Evolutionary conservation across 495 filamentous ascomycete species (phyloP).

Genomic region (Coniosporium apollinis): DNA sequence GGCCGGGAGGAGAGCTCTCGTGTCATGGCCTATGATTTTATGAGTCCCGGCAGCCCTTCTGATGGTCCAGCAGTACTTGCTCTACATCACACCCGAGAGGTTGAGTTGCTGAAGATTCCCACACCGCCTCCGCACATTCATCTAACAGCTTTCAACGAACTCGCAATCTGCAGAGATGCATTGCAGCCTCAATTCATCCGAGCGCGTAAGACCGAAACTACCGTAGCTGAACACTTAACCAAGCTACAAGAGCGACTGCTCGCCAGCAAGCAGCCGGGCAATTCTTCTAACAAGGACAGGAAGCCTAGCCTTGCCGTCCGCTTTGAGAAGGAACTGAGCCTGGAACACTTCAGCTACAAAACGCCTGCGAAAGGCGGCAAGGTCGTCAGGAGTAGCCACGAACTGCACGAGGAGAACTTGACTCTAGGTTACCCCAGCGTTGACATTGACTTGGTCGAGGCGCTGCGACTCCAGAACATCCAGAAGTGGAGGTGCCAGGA

Average conservation of each 20-base stretch:
- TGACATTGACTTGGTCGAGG: no score
- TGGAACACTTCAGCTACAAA: no score
- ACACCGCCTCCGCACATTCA: conserved; percentile 8
- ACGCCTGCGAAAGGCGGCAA: no score
- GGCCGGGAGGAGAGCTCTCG: conserved; percentile 38
- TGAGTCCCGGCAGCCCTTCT: conserved; percentile 41
- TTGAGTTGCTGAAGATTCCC: conserved; percentile 43
- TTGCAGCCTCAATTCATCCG: background rate
- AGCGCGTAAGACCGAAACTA: background rate
- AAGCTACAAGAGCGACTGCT: no score
- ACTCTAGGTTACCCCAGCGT: no score
- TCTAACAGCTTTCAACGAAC: conserved; percentile 14
- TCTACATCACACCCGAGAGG: conserved; percentile 46
- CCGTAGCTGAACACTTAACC: no score
- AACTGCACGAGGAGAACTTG: no score
- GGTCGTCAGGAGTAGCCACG: no score
- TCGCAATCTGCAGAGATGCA: conserved; percentile 1
- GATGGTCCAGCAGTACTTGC: conserved; percentile 50
- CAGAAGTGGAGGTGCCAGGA: conserved; percentile 47
- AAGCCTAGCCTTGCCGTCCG: no score
- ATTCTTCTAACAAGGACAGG: no score
- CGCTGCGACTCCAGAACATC: background rate
- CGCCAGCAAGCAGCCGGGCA: no score
- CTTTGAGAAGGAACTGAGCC: no score
- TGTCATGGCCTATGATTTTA: conserved; percentile 77